Evolutionary conservation across 345 rosid genomes (phyloP).

Genomic region (Psidium guajava): DNA sequence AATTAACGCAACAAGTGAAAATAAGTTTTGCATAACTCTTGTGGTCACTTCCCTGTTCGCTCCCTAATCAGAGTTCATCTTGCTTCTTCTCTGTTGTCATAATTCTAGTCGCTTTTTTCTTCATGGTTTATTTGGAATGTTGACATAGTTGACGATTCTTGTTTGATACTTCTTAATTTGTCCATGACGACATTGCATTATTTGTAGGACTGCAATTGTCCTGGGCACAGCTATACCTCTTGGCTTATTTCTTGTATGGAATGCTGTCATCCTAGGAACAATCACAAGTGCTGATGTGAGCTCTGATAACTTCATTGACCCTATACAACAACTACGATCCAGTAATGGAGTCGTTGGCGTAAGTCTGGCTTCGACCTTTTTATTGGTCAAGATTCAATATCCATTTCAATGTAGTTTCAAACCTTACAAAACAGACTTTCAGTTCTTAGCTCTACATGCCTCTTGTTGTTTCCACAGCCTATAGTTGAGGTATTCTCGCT

Average conservation of each 20-base stretch:
- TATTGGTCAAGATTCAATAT: background rate
- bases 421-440: background rate
- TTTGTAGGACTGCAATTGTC: conserved; percentile 71
- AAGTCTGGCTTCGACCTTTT: conserved; percentile 15
- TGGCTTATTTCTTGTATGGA: conserved; percentile 80
- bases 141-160: background rate
- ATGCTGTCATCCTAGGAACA: conserved; percentile 77
- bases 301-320: conserved; percentile 46
- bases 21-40: background rate
- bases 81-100: background rate
- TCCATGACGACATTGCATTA: background rate
- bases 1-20: background rate
- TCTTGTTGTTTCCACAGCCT: conserved; percentile 37
- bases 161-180: background rate
- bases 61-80: background rate
- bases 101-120: background rate
- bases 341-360: conserved; percentile 65
- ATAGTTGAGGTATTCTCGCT: conserved; percentile 72
- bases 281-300: conserved; percentile 29
- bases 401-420: background rate
- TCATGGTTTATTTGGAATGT: background rate
- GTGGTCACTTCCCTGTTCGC: background rate
- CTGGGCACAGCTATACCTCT: conserved; percentile 87
- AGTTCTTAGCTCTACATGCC: background rate
- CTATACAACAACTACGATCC: conserved; percentile 62